Conservation (phyloP, 441 rosid species). For the Erodium trifolium region DNA sequence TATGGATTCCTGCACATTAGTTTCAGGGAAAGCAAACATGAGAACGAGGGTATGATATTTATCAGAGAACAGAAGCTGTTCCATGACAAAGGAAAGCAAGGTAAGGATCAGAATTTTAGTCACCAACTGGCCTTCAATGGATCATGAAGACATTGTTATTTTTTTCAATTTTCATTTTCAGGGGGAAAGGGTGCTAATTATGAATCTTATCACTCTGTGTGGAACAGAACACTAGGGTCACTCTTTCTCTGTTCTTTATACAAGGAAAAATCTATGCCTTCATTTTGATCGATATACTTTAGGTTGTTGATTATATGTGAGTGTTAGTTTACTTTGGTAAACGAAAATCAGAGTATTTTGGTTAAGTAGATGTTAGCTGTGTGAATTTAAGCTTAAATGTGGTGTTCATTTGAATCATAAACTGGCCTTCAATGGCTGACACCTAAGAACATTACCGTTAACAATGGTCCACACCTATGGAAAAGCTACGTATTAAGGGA, state of each 20-base stretch:
- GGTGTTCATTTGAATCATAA: background rate
- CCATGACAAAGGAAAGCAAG: no score
- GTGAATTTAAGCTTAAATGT: background rate
- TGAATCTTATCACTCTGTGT: no score
- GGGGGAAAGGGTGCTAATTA: no score
- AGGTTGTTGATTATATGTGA: no score
- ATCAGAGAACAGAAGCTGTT: slow-evolving; percentile 5
- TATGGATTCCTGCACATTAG: slow-evolving; percentile 5
- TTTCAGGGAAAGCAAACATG: background rate
- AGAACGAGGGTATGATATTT: no score
- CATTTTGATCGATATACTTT: background rate
- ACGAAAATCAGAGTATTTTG: background rate
- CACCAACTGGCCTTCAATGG: slow-evolving; percentile 19
- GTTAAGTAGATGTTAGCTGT: background rate
- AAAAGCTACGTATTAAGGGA: background rate
- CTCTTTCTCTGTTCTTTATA: background rate
- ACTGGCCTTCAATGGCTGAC: no score
- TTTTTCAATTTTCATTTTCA: no score
- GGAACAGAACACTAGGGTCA: background rate
- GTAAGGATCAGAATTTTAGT: background rate
- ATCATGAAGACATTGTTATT: slow-evolving; percentile 9
- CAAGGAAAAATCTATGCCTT: background rate
- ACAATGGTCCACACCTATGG: background rate
- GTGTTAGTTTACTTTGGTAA: background rate
- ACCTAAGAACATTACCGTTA: background rate